A percentile compares a stretch with the other conserved stretches of the same genome.
Conservation (phyloP, 139 green algal species). For the Gonium pectorale region DNA sequence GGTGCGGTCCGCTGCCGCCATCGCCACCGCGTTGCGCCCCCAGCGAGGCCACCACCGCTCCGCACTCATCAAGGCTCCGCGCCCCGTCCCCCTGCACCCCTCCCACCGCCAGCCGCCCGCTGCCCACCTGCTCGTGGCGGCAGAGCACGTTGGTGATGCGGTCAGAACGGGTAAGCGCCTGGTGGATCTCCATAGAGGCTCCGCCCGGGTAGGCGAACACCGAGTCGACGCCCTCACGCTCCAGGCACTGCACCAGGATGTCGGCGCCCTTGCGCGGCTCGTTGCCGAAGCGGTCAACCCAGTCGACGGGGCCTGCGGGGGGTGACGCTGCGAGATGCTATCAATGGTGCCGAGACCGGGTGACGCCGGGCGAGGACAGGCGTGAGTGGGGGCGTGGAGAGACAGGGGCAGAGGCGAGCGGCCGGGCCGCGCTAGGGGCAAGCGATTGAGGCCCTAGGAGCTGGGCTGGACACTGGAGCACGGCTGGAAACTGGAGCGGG, state of each 20-base stretch:
- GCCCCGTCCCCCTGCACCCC: background rate
- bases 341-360: no score
- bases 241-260: constrained; percentile 96
- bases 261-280: constrained; percentile 95
- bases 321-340: no score
- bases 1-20: no score
- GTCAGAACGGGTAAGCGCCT: constrained; percentile 94
- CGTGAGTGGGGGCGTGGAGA: background rate
- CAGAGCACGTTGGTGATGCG: constrained; percentile 96
- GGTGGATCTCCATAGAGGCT: constrained; percentile 99
- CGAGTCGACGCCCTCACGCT: constrained; percentile 89
- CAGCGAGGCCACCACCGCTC: no score
- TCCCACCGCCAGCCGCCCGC: background rate
- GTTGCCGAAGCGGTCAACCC: constrained; percentile 86
- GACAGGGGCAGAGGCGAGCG: no score
- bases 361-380: background rate
- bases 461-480: background rate
- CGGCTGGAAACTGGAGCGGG: no score
- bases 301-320: constrained; percentile 62
- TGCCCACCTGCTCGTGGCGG: constrained; percentile 94
- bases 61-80: no score
- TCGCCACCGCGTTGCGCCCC: no score
- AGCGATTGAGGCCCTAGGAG: background rate
- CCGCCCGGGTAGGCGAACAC: constrained; percentile 88
- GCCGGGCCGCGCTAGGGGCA: no score